phyloP scores from a whole-genome alignment of 148 eudicot genomes.

The Oxyria digyna region DNA sequence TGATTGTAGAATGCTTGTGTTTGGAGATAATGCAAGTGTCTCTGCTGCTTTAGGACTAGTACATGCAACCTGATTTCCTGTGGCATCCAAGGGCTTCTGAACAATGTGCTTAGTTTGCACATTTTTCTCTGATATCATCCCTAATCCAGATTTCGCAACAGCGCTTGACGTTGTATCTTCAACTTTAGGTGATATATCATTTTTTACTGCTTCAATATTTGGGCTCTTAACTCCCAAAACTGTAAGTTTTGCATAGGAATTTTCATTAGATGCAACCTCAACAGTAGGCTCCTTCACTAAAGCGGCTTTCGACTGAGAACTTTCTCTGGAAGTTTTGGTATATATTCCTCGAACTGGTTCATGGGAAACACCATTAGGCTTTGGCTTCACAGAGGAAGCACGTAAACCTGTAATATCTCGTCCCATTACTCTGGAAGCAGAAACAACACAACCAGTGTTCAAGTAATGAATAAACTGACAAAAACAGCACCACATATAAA shows the following conservation, averaged over 20 bases:
- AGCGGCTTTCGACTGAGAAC: slow-evolving; percentile 22
- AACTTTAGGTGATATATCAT: slow-evolving; percentile 21
- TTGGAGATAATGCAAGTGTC: slow-evolving; percentile 27
- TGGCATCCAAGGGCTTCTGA: slow-evolving; percentile 21
- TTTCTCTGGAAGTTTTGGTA: slow-evolving; percentile 28
- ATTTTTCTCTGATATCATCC: slow-evolving; percentile 18
- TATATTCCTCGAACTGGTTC: slow-evolving; percentile 23
- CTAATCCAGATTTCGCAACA: slow-evolving; percentile 32
- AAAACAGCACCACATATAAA: neutral
- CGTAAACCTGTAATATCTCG: slow-evolving; percentile 61
- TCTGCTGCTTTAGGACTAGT: slow-evolving; percentile 27
- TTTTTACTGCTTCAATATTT: slow-evolving; percentile 22
- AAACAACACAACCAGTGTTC: neutral
- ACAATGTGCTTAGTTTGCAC: slow-evolving; percentile 16
- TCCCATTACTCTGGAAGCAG: slow-evolving; percentile 65
- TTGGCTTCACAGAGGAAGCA: slow-evolving; percentile 26
- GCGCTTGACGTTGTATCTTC: slow-evolving; percentile 45
- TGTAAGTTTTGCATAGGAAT: slow-evolving; percentile 32
- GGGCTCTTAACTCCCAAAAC: slow-evolving; percentile 31
- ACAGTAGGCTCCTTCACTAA: slow-evolving; percentile 31
- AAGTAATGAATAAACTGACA: neutral
- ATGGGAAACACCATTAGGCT: slow-evolving; percentile 34
- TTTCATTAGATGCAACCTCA: slow-evolving; percentile 32
- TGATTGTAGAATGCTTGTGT: slow-evolving; percentile 24
- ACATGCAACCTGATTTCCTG: slow-evolving; percentile 29